phyloP scores from a whole-genome alignment of 768 basidiomycete genomes.

The Termitomyces sp. region DNA sequence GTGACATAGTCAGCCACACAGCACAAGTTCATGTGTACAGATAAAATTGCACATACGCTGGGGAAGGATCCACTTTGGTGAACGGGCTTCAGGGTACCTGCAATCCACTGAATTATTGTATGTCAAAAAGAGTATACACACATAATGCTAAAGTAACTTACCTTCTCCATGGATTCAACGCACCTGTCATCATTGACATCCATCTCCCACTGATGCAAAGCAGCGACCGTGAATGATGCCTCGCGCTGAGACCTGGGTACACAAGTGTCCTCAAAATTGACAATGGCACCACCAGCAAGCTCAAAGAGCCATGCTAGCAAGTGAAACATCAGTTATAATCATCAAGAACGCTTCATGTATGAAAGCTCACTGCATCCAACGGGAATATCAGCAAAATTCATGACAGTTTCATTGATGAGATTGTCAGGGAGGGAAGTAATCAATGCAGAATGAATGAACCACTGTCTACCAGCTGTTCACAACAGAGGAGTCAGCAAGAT shows the following conservation, averaged over 20 bases:
- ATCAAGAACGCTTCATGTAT: not conserved
- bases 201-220: slow-evolving; percentile 92
- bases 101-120: slow-evolving; percentile 68
- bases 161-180: slow-evolving; percentile 76
- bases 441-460: slow-evolving; percentile 87
- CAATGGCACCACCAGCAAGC: slow-evolving; percentile 75
- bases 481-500: not conserved
- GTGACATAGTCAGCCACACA: slow-evolving; percentile 11
- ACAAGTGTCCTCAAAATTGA: slow-evolving; percentile 68
- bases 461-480: slow-evolving; percentile 65
- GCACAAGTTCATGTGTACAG: not conserved
- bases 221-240: slow-evolving; percentile 80
- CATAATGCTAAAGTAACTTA: slow-evolving; percentile 21
- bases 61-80: slow-evolving; percentile 79
- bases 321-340: not conserved
- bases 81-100: slow-evolving; percentile 62
- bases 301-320: slow-evolving; percentile 88
- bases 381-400: slow-evolving; percentile 77
- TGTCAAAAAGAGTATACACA: not conserved
- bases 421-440: slow-evolving; percentile 84
- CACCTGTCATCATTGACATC: slow-evolving; percentile 77
- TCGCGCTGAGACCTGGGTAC: slow-evolving; percentile 75
- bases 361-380: slow-evolving; percentile 80
- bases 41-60: slow-evolving; percentile 41
- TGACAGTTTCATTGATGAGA: slow-evolving; percentile 76